Base-by-base conservation (phyloP, 768 basidiomycete species). In the Hypsizygus marmoreus region DNA sequence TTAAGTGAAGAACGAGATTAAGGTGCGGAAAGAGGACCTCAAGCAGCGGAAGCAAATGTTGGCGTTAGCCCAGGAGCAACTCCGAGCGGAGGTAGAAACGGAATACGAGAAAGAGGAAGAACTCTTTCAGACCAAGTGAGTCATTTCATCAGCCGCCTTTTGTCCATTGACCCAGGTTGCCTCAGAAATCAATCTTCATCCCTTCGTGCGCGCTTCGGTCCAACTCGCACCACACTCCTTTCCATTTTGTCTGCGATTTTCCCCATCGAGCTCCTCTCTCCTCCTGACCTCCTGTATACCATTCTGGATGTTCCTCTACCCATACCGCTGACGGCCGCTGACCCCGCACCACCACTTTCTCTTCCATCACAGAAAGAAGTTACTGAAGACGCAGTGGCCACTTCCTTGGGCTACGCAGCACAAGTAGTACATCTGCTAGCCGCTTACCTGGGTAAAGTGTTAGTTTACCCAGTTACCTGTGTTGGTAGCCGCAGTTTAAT, bases 401-500 rank as follows among this genome's bases (percentile, higher is more conserved):
- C 91, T 11, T 91, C 95, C 5, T 71, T 98, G 16, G 97, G 95
- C 2, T 94, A 88, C 62, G 88, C 85, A 2, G 95, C 91, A 1
- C 87, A 97, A 60, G 79, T 93, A 3, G 77, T 95, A 28, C 87
- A 92, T 43, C 71, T 92, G 6, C 74, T 98, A 35, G 84, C 92
- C 0, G 77, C 79, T 24, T 92, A 97, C 56, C 70, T 88, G 50
- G 86, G 85, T 1, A 84, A 84, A 50, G 72, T 76, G 17, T 67
- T 98, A 31, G 77, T 89, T 11, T 98, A 99, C 70, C 92, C 95
- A 17, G 78, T 98, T 39, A 92, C 88, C 14, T 94, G 83, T 65
- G 77, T 91, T 38, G 95, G 93, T 2, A 97, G 94, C 55, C 76
- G 91, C 51, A 97, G 93, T 67, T 63, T 94, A 50, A 91, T 98